phyloP scores from a whole-genome alignment of 176 grass and related monocot genomes.

The Musa troglodytarum region DNA sequence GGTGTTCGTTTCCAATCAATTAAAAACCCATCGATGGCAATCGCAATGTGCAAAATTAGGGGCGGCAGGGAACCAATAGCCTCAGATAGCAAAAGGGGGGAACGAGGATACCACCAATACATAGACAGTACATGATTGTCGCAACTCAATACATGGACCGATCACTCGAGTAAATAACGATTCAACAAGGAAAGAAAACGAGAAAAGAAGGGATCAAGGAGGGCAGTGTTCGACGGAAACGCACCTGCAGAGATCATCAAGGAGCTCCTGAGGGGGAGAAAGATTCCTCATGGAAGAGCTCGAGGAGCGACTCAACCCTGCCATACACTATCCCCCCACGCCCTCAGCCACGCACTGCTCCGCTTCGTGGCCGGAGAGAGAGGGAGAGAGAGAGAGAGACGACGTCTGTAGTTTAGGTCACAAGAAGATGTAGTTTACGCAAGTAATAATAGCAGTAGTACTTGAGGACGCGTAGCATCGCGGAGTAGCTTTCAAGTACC shows the following conservation, averaged over 20 bases:
- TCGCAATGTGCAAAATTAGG: background rate
- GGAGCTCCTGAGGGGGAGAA: slow-evolving; percentile 72
- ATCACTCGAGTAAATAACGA: too few species aligned
- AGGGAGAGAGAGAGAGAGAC: too few species aligned
- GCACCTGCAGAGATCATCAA: slow-evolving; percentile 98
- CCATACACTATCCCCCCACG: background rate
- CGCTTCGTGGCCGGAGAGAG: background rate
- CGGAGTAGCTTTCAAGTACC: too few species aligned
- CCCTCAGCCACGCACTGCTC: background rate
- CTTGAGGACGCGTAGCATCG: too few species aligned
- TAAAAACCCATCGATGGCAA: background rate
- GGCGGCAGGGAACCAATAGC: background rate
- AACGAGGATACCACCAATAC: too few species aligned
- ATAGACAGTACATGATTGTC: too few species aligned
- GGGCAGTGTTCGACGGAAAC: background rate
- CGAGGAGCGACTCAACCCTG: slow-evolving; percentile 8
- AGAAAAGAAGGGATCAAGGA: background rate
- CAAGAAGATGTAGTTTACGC: too few species aligned
- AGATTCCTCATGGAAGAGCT: slow-evolving; percentile 12
- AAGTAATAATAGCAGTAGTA: too few species aligned
- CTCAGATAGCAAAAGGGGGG: too few species aligned
- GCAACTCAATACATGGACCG: too few species aligned
- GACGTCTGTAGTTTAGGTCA: too few species aligned
- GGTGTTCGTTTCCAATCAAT: background rate
- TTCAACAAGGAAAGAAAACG: background rate